These are phyloP conservation scores for Beauveria scarabaeidicola DNA, from an alignment of 2,329 filamentous ascomycete genomes.

Conservation along the genomic window DNA sequence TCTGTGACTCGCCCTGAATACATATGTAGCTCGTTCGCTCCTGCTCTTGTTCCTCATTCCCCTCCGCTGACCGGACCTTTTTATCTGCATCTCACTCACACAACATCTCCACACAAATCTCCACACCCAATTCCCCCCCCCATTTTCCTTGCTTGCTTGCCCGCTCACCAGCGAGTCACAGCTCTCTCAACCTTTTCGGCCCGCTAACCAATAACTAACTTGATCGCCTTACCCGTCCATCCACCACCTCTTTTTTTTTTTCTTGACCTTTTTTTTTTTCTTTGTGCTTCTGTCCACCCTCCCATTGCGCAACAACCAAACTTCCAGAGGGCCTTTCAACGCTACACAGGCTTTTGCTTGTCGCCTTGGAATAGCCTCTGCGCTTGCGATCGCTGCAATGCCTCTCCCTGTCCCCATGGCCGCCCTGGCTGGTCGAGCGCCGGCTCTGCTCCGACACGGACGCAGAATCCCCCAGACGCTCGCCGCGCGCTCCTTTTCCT, in stretches of 20 bases:
- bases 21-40: background rate
- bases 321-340: background rate
- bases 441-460: slow-evolving; percentile 48
- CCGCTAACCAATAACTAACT: background rate
- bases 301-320: background rate
- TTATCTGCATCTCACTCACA: slow-evolving; percentile 4
- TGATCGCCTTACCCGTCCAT: background rate
- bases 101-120: background rate
- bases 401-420: slow-evolving; percentile 29
- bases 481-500: slow-evolving; percentile 36
- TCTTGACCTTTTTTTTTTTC: background rate
- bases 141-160: background rate
- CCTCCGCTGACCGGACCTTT: slow-evolving; percentile 9
- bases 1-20: slow-evolving; percentile 8
- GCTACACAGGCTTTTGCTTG: background rate
- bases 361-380: background rate
- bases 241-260: slow-evolving; percentile 3
- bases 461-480: slow-evolving; percentile 39
- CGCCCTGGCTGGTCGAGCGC: slow-evolving; percentile 47
- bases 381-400: slow-evolving; percentile 22
- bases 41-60: background rate
- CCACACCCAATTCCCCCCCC: background rate
- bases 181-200: background rate
- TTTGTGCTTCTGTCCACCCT: background rate
- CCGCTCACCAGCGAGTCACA: slow-evolving; percentile 2